Evolutionary conservation across 2,329 filamentous ascomycete species (phyloP).

Genomic region (Alternaria metachromatica): DNA sequence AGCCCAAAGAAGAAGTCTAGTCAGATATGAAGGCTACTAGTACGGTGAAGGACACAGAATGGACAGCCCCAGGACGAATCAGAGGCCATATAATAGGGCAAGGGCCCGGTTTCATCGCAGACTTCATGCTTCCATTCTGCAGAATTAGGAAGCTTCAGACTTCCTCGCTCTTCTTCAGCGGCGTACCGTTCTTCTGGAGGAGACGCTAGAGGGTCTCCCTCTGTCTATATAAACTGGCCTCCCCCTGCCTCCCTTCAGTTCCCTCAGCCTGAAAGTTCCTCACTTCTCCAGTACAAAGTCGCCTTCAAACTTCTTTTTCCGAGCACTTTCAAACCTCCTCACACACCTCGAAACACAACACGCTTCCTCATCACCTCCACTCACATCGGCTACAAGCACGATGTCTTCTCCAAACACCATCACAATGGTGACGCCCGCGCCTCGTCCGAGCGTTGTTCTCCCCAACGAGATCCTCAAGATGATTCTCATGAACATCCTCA

Average conservation of each 20-base stretch:
- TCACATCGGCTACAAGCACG: not conserved
- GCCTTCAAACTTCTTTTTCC: not conserved
- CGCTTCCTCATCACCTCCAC: not conserved
- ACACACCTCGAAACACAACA: not conserved
- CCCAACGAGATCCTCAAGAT: conserved; percentile 21
- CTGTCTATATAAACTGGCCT: not conserved
- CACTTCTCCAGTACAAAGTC: not conserved
- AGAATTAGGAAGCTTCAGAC: not conserved
- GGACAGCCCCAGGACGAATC: not conserved
- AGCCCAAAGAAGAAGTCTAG: not conserved
- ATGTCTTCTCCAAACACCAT: conserved; percentile 12
- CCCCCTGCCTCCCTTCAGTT: not conserved
- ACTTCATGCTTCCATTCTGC: not conserved
- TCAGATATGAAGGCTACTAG: not conserved
- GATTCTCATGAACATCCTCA: not conserved
- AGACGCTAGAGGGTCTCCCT: not conserved
- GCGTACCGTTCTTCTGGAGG: not conserved
- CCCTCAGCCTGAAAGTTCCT: not conserved
- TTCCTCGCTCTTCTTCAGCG: not conserved
- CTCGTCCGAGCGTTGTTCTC: conserved; percentile 11
- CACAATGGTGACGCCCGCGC: not conserved
- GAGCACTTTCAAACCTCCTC: not conserved
- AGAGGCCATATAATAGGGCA: not conserved
- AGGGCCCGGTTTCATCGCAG: not conserved
- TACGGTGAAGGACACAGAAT: not conserved